Evolutionary conservation across 768 basidiomycete species (phyloP), one percentile per base, ranked within the genome.

Genomic region (Lactarius psammicola): DNA sequence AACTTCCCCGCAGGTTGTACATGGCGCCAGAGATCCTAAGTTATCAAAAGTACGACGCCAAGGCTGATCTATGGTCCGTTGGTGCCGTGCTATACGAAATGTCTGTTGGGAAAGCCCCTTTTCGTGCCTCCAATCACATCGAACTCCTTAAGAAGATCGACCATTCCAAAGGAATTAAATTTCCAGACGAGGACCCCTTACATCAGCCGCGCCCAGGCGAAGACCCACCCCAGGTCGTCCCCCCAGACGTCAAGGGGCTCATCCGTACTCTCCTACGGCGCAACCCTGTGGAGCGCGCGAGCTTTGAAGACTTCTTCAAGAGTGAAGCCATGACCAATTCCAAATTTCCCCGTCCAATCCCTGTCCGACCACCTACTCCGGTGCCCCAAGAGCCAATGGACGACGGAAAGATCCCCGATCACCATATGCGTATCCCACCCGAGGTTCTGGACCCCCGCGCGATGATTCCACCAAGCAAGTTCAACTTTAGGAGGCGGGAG

Each of bases 11-110:
- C 63, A 95, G 94, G 56, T 78, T 99, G 34, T 99, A 99, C 78
- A 99, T 98, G 97, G 97, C 97, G 0, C 97, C 97, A 0, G 97
- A 99, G 77, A 98, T 99, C 71, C 79, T 99, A 13, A 87, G 92
- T 18, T 97, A 97, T 75, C 90, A 98, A 78, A 95, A 95, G 74
- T 98, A 99, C 76, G 95, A 97, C 75, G 95, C 95, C 23, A 96
- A 94, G 75, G 97, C 93, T 13, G 97, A 99, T 74, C 82, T 99
- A 1, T 99, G 97, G 97, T 95, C 94, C 34, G 95, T 98, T 56
- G 97, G 97, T 6, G 94, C 97, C 0, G 95, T 99, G 28, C 79
- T 98, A 2, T 99, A 88, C 77, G 97, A 99, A 76, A 98, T 97
- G 89, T 82, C 87, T 20, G 91, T 94, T 36, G 97, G 95, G 3